Evolutionary conservation across 2,329 filamentous ascomycete species (phyloP), one percentile per base, ranked within the genome.

Genomic region (Talaromyces sp.): DNA sequence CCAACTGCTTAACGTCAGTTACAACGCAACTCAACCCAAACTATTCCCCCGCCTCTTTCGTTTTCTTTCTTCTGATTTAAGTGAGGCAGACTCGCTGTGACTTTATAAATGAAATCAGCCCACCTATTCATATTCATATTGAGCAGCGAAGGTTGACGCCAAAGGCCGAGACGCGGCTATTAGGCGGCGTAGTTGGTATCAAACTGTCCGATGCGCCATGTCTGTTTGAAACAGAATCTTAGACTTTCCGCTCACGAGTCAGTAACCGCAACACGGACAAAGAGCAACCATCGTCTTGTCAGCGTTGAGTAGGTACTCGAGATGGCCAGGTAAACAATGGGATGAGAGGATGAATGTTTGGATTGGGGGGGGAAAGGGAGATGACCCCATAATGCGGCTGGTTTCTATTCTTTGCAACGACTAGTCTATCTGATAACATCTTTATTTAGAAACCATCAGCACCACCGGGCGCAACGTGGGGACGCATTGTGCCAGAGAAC

Each of bases 91-190:
- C 22, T 15, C n/a, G 43, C 25, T 17, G 41, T 31, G 35, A 25
- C 17, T 50, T 39, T 56, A 35, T 56, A 48, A 56, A 56, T 40
- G 61, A 62, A 63, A 57, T 52, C 53, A 55, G 62, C 67, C 61
- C 63, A 74, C 71, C 69, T 73, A 69, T 73, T 73, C 69, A 74
- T 74, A 69, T 61, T 70, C 54, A 56, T 56, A 21, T 50, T 56
- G 54, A 40, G 21, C 19, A 22, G 46, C 53, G 66, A 62, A 64
- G 60, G 63, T 64, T 59, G 60, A 61, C 69, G 62, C 68, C 60
- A 65, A 67, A 33, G 40, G 28, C 53, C 39, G 60, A 60, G 60
- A 60, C 61, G 65, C 61, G 62, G 59, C 55, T 58, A 61, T 62
- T 63, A 52, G 35, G 35, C 48, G 66, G 66, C 71, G 72, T 73